Percentiles rank a stretch among this genome's conserved stretches.
Conservation (phyloP, 352 stramenopile genomes). For the Pythium sp. region DNA sequence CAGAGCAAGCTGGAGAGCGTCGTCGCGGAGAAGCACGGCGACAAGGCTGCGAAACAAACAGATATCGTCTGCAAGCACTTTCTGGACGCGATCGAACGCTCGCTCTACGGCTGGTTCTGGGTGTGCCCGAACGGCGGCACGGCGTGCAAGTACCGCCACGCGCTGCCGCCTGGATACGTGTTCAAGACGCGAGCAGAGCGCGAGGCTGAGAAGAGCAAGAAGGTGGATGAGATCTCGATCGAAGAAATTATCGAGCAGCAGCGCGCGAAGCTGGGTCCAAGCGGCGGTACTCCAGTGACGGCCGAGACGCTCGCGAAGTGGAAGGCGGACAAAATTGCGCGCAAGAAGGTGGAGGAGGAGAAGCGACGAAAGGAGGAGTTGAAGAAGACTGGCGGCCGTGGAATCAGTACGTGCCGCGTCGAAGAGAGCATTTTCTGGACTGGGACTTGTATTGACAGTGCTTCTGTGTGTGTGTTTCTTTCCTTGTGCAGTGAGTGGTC, state of each 20-base stretch:
- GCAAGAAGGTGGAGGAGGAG: constrained; percentile 76
- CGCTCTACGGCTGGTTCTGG: constrained; percentile 90
- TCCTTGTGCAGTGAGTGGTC: constrained; percentile 76
- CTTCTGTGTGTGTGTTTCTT: constrained; percentile 18
- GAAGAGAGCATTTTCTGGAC: background rate
- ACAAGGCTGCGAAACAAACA: constrained; percentile 78
- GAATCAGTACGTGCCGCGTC: constrained; percentile 68
- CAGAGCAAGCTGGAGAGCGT: constrained; percentile 87
- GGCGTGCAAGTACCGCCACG: constrained; percentile 80
- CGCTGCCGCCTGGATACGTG: constrained; percentile 84
- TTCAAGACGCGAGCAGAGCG: constrained; percentile 88
- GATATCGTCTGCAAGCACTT: constrained; percentile 91
- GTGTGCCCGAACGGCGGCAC: constrained; percentile 84
- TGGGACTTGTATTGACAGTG: constrained; percentile 9
- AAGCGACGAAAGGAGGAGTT: constrained; percentile 83
- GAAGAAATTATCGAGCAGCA: constrained; percentile 91
- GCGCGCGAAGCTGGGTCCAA: constrained; percentile 83
- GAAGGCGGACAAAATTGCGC: constrained; percentile 83
- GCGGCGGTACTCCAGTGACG: constrained; percentile 83
- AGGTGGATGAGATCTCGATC: constrained; percentile 83
- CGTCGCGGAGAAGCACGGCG: constrained; percentile 80
- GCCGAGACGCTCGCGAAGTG: constrained; percentile 86
- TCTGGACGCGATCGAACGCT: constrained; percentile 89
- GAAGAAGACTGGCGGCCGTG: constrained; percentile 81
- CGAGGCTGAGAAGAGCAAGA: constrained; percentile 80